These are phyloP conservation scores for Citrus sp. DNA, from an alignment of 345 rosid genomes.

Conservation along the genomic window DNA sequence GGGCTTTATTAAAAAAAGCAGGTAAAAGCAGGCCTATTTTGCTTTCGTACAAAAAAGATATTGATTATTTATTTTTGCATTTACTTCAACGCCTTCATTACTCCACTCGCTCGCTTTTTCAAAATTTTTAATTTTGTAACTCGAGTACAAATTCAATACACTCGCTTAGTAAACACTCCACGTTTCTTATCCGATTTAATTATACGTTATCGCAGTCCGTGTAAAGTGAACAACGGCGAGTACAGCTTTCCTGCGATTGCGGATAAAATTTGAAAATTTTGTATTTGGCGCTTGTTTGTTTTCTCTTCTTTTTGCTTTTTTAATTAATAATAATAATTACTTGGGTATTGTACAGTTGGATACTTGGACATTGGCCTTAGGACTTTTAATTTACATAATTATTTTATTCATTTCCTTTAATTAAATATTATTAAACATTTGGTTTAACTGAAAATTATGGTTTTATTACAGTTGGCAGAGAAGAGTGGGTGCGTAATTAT, in stretches of 20 bases:
- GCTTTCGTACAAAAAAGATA: constrained; percentile 14
- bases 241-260: neutral
- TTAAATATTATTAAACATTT: neutral
- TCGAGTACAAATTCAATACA: neutral
- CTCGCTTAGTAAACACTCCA: neutral
- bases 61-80: constrained; percentile 11
- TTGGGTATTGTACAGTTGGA: neutral
- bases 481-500: neutral
- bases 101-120: neutral
- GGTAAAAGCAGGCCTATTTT: constrained; percentile 21
- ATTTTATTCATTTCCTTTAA: neutral
- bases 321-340: constrained; percentile 3
- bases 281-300: constrained; percentile 18
- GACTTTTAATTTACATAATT: neutral
- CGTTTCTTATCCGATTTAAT: neutral
- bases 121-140: neutral
- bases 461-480: neutral
- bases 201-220: too few relatives aligned
- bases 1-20: constrained; percentile 15
- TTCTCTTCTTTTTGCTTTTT: neutral
- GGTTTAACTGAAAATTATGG: too few relatives aligned
- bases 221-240: neutral
- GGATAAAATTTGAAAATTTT: neutral
- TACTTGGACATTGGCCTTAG: neutral
- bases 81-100: constrained; percentile 15